These are phyloP conservation scores for Beauveria asiatica DNA, from an alignment of 2,329 filamentous ascomycete genomes.

Conservation along the genomic window DNA sequence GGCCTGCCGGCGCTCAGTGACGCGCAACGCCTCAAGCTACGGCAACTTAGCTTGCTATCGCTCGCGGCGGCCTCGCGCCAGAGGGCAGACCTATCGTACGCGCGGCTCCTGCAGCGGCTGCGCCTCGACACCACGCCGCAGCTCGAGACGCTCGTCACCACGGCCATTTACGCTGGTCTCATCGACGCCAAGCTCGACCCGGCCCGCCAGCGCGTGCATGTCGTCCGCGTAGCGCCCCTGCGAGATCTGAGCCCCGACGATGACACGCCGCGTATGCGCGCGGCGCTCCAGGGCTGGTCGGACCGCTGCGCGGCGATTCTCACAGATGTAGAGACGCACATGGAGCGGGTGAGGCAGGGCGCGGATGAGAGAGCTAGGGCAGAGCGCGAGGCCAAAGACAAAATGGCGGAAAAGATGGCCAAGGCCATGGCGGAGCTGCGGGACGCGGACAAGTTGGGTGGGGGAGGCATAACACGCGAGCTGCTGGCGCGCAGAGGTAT, in stretches of 20 bases:
- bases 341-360: constrained; percentile 53
- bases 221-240: constrained; percentile 74
- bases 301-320: constrained; percentile 69
- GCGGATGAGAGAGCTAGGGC: constrained; percentile 49
- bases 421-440: too few relatives aligned
- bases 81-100: constrained; percentile 59
- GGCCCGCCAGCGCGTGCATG: constrained; percentile 60
- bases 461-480: constrained; percentile 17
- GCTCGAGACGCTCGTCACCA: constrained; percentile 80
- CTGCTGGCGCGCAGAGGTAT: constrained; percentile 15
- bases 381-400: constrained; percentile 37
- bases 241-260: constrained; percentile 74
- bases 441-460: constrained; percentile 36
- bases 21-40: constrained; percentile 73
- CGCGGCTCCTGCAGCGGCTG: constrained; percentile 56
- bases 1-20: constrained; percentile 62
- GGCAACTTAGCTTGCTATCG: constrained; percentile 80
- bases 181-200: constrained; percentile 79
- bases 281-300: constrained; percentile 66
- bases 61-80: constrained; percentile 49
- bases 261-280: constrained; percentile 55
- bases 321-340: constrained; percentile 65
- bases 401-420: constrained; percentile 24
- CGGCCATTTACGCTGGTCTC: constrained; percentile 78
- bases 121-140: constrained; percentile 57